Conservation (phyloP, 202 grass and related monocot genomes). For the Musa balbisiana region DNA sequence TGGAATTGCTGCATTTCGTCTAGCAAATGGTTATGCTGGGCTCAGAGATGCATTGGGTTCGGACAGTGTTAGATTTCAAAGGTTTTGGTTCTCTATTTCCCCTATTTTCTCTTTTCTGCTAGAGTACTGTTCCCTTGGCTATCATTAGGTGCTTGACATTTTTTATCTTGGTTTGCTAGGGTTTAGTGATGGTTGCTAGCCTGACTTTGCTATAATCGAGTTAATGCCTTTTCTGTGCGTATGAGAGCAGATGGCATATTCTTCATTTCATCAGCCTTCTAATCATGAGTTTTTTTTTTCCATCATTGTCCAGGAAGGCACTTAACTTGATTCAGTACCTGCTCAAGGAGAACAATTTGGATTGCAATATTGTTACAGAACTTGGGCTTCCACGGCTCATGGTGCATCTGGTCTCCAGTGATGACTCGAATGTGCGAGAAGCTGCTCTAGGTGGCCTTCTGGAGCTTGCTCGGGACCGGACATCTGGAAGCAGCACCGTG, state of each 20-base stretch:
- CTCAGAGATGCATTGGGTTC: conserved; percentile 68
- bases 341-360: conserved; percentile 58
- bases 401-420: conserved; percentile 53
- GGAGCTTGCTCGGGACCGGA: conserved; percentile 51
- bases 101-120: neutral
- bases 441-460: conserved; percentile 68
- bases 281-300: neutral
- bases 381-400: conserved; percentile 74
- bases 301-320: conserved; percentile 54
- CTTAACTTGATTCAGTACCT: conserved; percentile 63
- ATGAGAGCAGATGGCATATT: neutral
- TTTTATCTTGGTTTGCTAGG: neutral
- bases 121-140: neutral
- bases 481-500: conserved; percentile 33
- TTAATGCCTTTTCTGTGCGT: too few species aligned
- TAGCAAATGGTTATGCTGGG: conserved; percentile 74
- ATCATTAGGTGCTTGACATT: neutral
- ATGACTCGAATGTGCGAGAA: conserved; percentile 72
- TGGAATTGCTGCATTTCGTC: conserved; percentile 62
- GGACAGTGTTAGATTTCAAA: conserved; percentile 70
- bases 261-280: conserved; percentile 5
- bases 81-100: conserved; percentile 26
- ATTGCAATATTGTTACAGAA: conserved; percentile 52
- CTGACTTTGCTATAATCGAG: too few species aligned
- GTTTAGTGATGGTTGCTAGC: too few species aligned